Conservation (phyloP, 2,329 filamentous ascomycete genomes). For the Alternaria dauci region DNA sequence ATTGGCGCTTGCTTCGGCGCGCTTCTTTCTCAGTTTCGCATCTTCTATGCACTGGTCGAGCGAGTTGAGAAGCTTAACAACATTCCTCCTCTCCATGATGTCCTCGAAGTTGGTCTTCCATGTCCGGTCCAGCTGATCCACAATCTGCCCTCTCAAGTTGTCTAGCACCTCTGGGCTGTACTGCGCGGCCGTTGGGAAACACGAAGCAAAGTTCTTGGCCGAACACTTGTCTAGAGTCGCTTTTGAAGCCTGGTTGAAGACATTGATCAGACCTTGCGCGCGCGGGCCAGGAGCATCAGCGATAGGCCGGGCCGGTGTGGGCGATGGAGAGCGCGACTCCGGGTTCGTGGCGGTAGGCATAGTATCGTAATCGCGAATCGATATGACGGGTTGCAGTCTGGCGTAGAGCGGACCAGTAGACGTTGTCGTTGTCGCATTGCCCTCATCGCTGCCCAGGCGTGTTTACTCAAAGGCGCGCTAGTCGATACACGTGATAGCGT, state of each 20-base stretch:
- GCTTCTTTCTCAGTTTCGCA: constrained; percentile 62
- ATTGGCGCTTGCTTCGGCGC: constrained; percentile 50
- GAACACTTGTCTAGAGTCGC: constrained; percentile 69
- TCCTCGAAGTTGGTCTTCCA: constrained; percentile 68
- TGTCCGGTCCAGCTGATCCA: constrained; percentile 65
- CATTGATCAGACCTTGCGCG: constrained; percentile 66
- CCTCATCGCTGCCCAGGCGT: constrained; percentile 7
- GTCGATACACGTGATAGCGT: constrained; percentile 22
- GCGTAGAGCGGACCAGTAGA: background rate
- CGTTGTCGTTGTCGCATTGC: background rate
- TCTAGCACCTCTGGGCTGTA: constrained; percentile 65
- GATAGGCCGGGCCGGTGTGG: constrained; percentile 62
- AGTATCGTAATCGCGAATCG: background rate
- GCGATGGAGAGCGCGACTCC: constrained; percentile 58
- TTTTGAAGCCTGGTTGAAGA: constrained; percentile 67
- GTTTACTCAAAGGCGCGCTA: constrained; percentile 30
- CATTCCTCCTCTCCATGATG: constrained; percentile 64
- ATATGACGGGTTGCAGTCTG: background rate
- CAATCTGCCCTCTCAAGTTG: constrained; percentile 66
- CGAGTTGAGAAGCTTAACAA: constrained; percentile 66
- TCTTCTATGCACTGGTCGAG: constrained; percentile 68
- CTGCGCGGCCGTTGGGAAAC: constrained; percentile 69
- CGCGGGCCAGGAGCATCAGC: constrained; percentile 66
- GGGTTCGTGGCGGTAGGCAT: constrained; percentile 44
- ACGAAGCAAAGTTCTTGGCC: constrained; percentile 68